phyloP scores from a whole-genome alignment of 1,284 basidiomycete species.

The Amylostereum areolatum region DNA sequence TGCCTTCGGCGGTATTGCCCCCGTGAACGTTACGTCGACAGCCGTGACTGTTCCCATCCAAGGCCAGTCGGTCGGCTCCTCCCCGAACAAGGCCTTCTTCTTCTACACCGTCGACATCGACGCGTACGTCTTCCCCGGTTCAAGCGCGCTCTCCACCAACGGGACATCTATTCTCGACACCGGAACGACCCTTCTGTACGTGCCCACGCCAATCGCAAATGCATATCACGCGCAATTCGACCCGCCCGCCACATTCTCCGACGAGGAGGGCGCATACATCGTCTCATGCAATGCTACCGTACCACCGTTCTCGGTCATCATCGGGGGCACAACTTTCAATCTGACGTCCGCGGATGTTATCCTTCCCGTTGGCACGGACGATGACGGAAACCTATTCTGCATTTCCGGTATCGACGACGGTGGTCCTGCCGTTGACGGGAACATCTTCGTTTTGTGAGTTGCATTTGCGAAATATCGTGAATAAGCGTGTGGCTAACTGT shows the following conservation, averaged over 20 bases:
- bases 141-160: slow-evolving; percentile 5
- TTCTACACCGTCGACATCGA: slow-evolving; percentile 19
- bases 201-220: slow-evolving; percentile 17
- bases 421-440: slow-evolving; percentile 2
- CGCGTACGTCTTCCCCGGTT: slow-evolving; percentile 17
- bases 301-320: slow-evolving; percentile 17
- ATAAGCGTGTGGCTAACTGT: too few relatives aligned
- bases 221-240: slow-evolving; percentile 16
- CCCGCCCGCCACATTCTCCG: slow-evolving; percentile 16
- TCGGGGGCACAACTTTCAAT: slow-evolving; percentile 16
- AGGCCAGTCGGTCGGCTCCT: slow-evolving; percentile 9
- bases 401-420: slow-evolving; percentile 13
- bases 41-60: slow-evolving; percentile 18
- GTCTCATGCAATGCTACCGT: slow-evolving; percentile 17
- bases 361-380: slow-evolving; percentile 9
- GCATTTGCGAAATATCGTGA: too few relatives aligned
- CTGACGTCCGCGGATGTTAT: slow-evolving; percentile 17
- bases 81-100: slow-evolving; percentile 12
- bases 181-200: slow-evolving; percentile 16
- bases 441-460: slow-evolving; percentile 12
- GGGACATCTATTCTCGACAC: slow-evolving; percentile 15
- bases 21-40: slow-evolving; percentile 9
- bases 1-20: slow-evolving; percentile 13
- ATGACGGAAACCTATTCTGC: slow-evolving; percentile 4
- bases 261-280: slow-evolving; percentile 13